Base-by-base conservation (phyloP, 2,329 filamentous ascomycete species). In the Westerdykella aurantiaca region DNA sequence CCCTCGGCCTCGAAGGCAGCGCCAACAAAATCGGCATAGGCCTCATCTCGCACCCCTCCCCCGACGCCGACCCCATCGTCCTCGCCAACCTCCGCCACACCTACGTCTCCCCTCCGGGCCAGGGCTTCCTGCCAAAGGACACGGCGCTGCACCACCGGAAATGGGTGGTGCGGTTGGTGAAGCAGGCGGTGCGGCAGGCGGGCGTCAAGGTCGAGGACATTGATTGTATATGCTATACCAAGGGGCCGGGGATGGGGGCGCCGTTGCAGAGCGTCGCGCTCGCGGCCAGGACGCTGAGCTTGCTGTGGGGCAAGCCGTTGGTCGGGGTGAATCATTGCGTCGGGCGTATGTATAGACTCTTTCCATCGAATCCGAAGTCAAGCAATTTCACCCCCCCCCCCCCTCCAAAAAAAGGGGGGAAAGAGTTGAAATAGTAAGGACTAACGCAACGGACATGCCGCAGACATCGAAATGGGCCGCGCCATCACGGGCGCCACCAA, bases 321-420 rank as follows among this genome's bases (percentile, higher is more conserved):
- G 84, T 98, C 3, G 91, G 89, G 18, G 93, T 98, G 21, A 98
- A 98, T 70, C 93, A 98, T 71, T 98, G 93, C 69, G 87, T 98
- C 38, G 93, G 93, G 35, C 93, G 76, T 79, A 68, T 47, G 76
- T 67, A 25, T 14, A 33, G 18, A 17, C 31, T 31, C 4, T 21
- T 21, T 21, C 18, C 4, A 21, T 21, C 18, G 18, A 21, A 21
- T 21, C 18, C 18, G 6, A 21, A 21, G 18, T 6, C 18, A 21
- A 4, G 18, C 18, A 21, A 21, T 21, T 21, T 6, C 18, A 21
- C 6, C 3, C 18, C n/a, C 16, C 12, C n/a, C 25, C 25, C 23
- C n/a, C 29, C 23, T 31, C 25, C 18, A 10, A 17, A 13, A 2
- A 12, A 31, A 23, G 14, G 35, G 29, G 29, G 13, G 38, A 31